Evolutionary conservation across 1,139 yeast species (phyloP), one percentile per base, ranked within the genome.

Genomic region (Hansenula sp.): DNA sequence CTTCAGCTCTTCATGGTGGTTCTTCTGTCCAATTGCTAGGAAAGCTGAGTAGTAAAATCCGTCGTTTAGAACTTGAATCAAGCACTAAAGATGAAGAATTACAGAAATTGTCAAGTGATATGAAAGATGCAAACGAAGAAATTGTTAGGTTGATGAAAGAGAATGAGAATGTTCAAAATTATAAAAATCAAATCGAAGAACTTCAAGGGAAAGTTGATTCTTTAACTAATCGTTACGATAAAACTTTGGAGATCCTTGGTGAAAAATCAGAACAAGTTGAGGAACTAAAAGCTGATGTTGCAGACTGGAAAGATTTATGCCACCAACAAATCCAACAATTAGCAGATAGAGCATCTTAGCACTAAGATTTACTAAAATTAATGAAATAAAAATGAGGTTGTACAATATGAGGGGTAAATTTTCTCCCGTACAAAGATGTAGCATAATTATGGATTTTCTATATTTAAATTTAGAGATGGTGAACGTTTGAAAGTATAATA

Each of bases 261-360:
- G 97, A 91, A 57, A 90, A 91, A 60, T 77, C 90, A 13, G 99
- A 94, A 61, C 76, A 74, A 51, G 93, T 88, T 7, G 87, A 83
- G 45, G 99, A 93, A 63, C 71, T 94, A 42, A 74, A 74, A 52
- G 96, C 96, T 5, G 99, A 93, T 59, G 93, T 94, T 15, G 75
- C 72, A 7, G 99, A 93, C 62, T 71, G 93, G 63, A 93, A 91
- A 63, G 91, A 85, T 35, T 70, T 91, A 69, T 78, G 90, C 60
- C 76, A 79, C 48, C 76, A 77, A 49, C 99, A 93, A 63, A 93
- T 90, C 29, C 94, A 88, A 61, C 94, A 90, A 56, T 73, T 91
- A 76, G 81, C 36, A 3, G 36, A 33, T 33, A 33, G 13, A 33
- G 28, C 36, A 4, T n/a, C n/a, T n/a, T n/a, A n/a, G n/a, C n/a